Base-by-base conservation (phyloP, 352 stramenopile genomes). In the Globisporangium irregulare region DNA sequence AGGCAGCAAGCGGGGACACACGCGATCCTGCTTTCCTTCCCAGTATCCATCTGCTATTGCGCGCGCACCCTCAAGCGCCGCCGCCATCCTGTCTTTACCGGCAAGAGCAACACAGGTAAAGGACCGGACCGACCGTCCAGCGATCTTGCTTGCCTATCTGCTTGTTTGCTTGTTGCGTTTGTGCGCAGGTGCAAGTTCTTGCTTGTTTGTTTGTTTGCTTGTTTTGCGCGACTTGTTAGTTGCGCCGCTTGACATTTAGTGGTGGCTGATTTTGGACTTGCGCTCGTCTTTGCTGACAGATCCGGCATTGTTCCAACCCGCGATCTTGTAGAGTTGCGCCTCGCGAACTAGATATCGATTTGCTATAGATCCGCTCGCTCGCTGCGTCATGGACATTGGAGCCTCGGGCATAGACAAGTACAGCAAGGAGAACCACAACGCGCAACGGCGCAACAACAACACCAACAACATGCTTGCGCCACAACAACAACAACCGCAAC, bases 371-470 rank as follows among this genome's bases (percentile, higher is more conserved):
- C 56, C 54, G 25, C 24, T 15, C 36, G 46, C 62, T n/a, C 36
- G 24, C 32, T 41, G 48, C 64, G 64, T 34, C 69, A 74, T 74
- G 69, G 69, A 74, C 68, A 66, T 62, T 59, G 55, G 67, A 64
- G 24, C 41, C 18, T 62, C 24, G 24, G 18, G 48, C 48, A 9
- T 36, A 62, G 9, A 43, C 48, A 68, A 56, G 59, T 73, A 73
- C 53, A 36, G 51, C 38, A 73, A 78, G 20, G 73, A 81, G 51
- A 76, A 62, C 66, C 78, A 62, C 69, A 69, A 38, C 66, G 24
- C 48, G 25, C 66, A 71, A 59, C 51, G 50, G 48, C 64, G 25
- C 15, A 58, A 8, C 48, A 51, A 41, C 65, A 61, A 34, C 24
- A 66, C 18, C n/a, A 61, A 34, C 24, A 66, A 24, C n/a, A 51